phyloP scores from a whole-genome alignment of 2,329 filamentous ascomycete species.

The Didymosphaeria variabile region DNA sequence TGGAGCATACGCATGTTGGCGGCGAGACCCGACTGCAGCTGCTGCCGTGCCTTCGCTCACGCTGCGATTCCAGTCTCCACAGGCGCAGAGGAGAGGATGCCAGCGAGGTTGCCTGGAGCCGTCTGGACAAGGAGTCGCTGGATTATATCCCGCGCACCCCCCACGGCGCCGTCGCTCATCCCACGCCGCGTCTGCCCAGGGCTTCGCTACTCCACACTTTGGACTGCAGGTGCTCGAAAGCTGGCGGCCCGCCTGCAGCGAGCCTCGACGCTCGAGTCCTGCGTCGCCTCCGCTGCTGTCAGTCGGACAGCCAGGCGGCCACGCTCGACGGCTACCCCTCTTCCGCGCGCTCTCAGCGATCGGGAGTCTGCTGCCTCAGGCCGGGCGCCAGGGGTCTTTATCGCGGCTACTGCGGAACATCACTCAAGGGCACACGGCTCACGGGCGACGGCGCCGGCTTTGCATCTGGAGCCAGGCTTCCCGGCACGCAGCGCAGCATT shows the following conservation, averaged over 20 bases:
- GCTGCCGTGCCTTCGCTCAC: not conserved
- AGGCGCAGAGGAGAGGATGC: not conserved
- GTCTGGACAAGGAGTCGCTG: not conserved
- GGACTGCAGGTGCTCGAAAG: conserved; percentile 10
- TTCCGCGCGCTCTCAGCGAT: no score
- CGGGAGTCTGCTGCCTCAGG: conserved; percentile 3
- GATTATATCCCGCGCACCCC: conserved; percentile 4
- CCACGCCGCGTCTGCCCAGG: conserved; percentile 11
- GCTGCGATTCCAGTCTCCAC: not conserved
- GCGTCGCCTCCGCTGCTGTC: no score
- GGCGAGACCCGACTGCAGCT: not conserved
- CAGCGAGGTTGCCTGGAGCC: not conserved
- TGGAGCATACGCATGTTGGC: not conserved
- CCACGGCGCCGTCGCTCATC: conserved; percentile 14
- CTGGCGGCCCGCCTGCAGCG: conserved; percentile 5
- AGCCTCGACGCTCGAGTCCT: not conserved
- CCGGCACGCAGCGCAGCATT: conserved; percentile 12
- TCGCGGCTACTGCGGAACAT: conserved; percentile 46
- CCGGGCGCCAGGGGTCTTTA: conserved; percentile 19
- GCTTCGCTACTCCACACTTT: conserved; percentile 22
- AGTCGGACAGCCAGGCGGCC: no score
- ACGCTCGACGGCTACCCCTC: no score
- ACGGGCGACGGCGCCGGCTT: conserved; percentile 7
- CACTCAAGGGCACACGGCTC: conserved; percentile 4
- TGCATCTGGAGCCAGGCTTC: conserved; percentile 2